A percentile compares a stretch with the other conserved stretches of the same genome.
These are phyloP conservation scores for Nannochloris sp. DNA, from an alignment of 139 green algal genomes.

Conservation along the genomic window DNA sequence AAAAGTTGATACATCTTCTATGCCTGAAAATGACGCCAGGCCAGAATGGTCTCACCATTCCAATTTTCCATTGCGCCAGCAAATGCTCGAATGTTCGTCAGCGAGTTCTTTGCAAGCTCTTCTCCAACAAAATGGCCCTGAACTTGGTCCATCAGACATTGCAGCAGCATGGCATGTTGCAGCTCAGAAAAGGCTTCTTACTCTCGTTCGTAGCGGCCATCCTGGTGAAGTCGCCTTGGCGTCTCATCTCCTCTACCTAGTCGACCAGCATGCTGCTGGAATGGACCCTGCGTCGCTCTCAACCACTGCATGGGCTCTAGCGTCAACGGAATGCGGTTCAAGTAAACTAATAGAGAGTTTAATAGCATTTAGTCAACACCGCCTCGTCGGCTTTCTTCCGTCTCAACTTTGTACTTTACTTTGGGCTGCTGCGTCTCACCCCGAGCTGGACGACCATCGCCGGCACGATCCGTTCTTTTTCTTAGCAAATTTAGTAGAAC, in stretches of 20 bases:
- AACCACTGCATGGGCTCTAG: background rate
- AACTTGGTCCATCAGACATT: conserved; percentile 4
- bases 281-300: background rate
- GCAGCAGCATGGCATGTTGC: conserved; percentile 1
- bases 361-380: background rate
- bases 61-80: background rate
- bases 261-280: background rate
- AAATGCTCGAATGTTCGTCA: background rate
- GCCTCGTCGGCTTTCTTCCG: conserved; percentile 3
- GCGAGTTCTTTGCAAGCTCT: background rate
- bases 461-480: background rate
- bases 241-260: background rate
- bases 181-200: background rate
- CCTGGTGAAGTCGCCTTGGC: background rate
- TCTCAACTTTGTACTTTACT: conserved; percentile 18
- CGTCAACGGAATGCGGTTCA: background rate
- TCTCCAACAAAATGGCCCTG: background rate
- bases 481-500: background rate
- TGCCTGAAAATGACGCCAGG: no score
- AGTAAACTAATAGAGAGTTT: background rate
- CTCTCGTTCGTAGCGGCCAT: background rate
- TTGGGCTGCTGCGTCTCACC: conserved; percentile 15
- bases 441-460: background rate
- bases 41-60: no score
- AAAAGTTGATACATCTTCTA: no score